These are phyloP conservation scores for Phylloporus sp. DNA, from an alignment of 768 basidiomycete species.

Conservation along the genomic window DNA sequence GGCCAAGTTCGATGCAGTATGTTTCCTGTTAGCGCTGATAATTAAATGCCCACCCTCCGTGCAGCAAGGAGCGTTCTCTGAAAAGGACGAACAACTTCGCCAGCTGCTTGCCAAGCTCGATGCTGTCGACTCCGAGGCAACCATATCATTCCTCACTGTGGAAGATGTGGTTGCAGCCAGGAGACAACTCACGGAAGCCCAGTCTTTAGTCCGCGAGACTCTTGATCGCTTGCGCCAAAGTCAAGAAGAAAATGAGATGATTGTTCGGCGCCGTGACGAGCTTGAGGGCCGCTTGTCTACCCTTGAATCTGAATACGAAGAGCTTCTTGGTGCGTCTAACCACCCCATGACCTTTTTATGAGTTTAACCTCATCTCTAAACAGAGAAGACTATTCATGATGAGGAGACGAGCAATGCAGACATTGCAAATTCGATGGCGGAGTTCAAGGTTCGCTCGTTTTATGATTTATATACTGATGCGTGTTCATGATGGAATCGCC, in stretches of 20 bases:
- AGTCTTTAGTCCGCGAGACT: constrained; percentile 79
- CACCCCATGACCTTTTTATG: background rate
- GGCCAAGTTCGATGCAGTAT: constrained; percentile 94
- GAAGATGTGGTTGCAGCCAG: constrained; percentile 81
- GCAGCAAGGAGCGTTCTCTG: constrained; percentile 89
- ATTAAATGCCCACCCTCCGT: constrained; percentile 4
- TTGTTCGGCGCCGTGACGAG: constrained; percentile 77
- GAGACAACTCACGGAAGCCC: constrained; percentile 85
- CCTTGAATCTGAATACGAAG: constrained; percentile 93
- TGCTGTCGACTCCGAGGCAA: constrained; percentile 59
- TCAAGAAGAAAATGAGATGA: constrained; percentile 90
- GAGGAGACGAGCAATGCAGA: constrained; percentile 84
- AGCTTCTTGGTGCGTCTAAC: constrained; percentile 71
- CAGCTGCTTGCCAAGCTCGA: constrained; percentile 81
- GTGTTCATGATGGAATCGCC: background rate
- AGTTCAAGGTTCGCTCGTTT: constrained; percentile 66
- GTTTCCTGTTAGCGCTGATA: constrained; percentile 25
- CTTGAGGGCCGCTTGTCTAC: constrained; percentile 74
- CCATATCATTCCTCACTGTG: constrained; percentile 52
- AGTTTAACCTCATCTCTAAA: constrained; percentile 10
- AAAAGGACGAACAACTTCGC: constrained; percentile 92
- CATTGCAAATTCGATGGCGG: constrained; percentile 77
- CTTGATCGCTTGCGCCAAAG: constrained; percentile 84
- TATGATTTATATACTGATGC: background rate
- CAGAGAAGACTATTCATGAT: constrained; percentile 89